These are phyloP conservation scores for Amanita pseudoporphyria DNA, from an alignment of 768 basidiomycete species.

Conservation along the genomic window DNA sequence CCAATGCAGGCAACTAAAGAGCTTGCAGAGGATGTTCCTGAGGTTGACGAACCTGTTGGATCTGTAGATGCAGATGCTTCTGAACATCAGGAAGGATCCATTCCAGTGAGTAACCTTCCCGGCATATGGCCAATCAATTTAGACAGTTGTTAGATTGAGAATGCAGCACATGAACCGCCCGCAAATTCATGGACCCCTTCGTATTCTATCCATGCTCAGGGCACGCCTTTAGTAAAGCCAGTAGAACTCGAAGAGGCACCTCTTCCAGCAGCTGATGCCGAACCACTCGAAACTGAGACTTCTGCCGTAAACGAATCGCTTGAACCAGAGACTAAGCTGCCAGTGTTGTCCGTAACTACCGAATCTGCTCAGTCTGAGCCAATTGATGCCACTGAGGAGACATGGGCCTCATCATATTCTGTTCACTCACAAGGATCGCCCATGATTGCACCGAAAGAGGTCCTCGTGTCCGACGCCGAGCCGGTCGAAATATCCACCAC, in stretches of 20 bases:
- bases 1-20: slow-evolving; percentile 7
- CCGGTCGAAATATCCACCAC: background rate
- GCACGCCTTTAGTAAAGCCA: slow-evolving; percentile 5
- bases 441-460: background rate
- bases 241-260: background rate
- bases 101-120: too few species aligned
- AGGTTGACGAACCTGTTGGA: background rate
- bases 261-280: background rate
- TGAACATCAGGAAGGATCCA: background rate
- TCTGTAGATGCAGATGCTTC: background rate
- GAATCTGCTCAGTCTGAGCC: too few species aligned
- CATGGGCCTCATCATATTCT: too few species aligned
- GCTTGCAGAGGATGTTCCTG: background rate
- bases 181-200: slow-evolving; percentile 29
- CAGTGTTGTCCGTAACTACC: too few species aligned
- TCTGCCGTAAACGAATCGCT: background rate
- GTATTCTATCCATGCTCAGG: slow-evolving; percentile 30
- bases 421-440: background rate
- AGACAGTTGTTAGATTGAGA: too few species aligned
- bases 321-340: background rate
- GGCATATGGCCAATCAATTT: too few species aligned
- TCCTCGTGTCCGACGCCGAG: background rate
- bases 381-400: slow-evolving; percentile 8
- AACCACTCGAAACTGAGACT: background rate
- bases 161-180: background rate